Evolutionary conservation across 345 rosid species (phyloP).

Genomic region (Lepidium africanum): DNA sequence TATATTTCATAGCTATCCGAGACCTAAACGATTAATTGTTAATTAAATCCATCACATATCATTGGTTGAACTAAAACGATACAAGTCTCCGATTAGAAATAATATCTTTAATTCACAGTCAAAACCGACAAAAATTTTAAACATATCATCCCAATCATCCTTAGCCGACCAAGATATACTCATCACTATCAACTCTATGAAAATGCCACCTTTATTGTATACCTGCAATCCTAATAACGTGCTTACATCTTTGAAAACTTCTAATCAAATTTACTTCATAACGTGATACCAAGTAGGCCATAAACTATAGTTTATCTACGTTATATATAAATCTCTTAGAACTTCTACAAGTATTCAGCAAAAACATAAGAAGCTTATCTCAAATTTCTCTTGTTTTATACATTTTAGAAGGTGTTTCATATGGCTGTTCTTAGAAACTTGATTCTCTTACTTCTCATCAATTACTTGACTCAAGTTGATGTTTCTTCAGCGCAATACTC

Average conservation of each 20-base stretch:
- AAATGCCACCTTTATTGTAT: neutral
- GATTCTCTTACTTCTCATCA: slow-evolving; percentile 16
- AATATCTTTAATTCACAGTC: neutral
- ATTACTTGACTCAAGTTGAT: slow-evolving; percentile 3
- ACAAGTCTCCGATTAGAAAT: neutral
- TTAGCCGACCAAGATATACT: slow-evolving; percentile 13
- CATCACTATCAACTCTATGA: slow-evolving; percentile 13
- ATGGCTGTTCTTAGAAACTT: neutral
- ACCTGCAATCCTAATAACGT: slow-evolving; percentile 17
- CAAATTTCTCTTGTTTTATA: neutral
- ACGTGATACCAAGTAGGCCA: slow-evolving; percentile 28
- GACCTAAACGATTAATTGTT: too few relatives aligned
- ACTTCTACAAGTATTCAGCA: slow-evolving; percentile 1
- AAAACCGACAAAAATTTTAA: neutral
- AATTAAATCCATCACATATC: too few relatives aligned
- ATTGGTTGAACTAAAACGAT: neutral
- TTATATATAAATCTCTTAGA: neutral
- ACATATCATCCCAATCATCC: slow-evolving; percentile 3
- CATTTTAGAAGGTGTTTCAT: neutral
- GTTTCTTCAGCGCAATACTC: slow-evolving; percentile 14
- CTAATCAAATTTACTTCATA: neutral
- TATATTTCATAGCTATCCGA: too few relatives aligned
- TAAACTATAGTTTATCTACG: neutral
- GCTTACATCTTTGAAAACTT: slow-evolving; percentile 17
- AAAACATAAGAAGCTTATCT: neutral